These are phyloP conservation scores for Acarospora socialis DNA, from an alignment of 2,329 filamentous ascomycete species.

Conservation along the genomic window DNA sequence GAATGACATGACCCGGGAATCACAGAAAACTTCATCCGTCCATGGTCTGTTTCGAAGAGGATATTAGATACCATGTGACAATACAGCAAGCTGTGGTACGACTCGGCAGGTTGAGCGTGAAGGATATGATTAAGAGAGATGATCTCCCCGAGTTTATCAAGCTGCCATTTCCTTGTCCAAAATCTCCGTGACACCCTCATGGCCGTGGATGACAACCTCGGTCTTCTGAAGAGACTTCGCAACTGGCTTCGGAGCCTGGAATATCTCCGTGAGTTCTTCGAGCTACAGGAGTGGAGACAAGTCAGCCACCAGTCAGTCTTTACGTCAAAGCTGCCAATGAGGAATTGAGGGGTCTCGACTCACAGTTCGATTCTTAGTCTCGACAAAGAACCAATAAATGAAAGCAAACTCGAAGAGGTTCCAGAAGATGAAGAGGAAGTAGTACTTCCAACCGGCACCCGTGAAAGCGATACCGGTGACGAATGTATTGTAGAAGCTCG, in stretches of 20 bases:
- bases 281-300: slow-evolving; percentile 18
- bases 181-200: slow-evolving; percentile 5
- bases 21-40: not conserved
- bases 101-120: too few species aligned
- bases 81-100: too few species aligned
- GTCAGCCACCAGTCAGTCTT: too few species aligned
- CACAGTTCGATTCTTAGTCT: not conserved
- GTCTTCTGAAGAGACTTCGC: slow-evolving; percentile 20
- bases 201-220: slow-evolving; percentile 13
- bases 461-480: slow-evolving; percentile 28
- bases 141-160: too few species aligned
- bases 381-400: slow-evolving; percentile 16
- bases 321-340: too few species aligned
- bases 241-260: slow-evolving; percentile 26
- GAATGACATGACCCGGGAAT: not conserved
- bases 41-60: too few species aligned
- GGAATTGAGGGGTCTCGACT: too few species aligned
- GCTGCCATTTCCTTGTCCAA: slow-evolving; percentile 4
- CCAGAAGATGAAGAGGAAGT: slow-evolving; percentile 28
- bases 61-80: too few species aligned
- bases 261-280: slow-evolving; percentile 32
- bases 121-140: too few species aligned
- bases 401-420: slow-evolving; percentile 28
- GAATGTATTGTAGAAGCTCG: slow-evolving; percentile 32
- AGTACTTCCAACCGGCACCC: slow-evolving; percentile 26